Conservation (phyloP, 257 asterid genomes). For the Nicotiana sylvestris region DNA sequence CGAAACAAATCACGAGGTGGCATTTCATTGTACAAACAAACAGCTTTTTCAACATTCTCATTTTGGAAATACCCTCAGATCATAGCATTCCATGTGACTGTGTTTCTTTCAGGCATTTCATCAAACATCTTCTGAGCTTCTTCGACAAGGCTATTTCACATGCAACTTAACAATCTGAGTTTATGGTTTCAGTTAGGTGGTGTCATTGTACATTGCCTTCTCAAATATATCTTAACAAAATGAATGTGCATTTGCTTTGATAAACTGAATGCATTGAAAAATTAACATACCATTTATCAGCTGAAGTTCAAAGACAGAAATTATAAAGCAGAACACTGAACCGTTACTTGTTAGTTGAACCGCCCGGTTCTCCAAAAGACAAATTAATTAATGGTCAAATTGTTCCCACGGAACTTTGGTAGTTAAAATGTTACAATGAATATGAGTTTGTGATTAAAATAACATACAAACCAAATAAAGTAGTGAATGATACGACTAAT, state of each 20-base stretch:
- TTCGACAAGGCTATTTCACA: constrained; percentile 16
- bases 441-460: too few species aligned
- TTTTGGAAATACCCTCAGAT: constrained; percentile 48
- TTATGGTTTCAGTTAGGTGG: constrained; percentile 27
- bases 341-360: neutral
- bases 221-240: neutral
- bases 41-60: constrained; percentile 41
- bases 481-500: neutral
- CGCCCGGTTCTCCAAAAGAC: neutral
- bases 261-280: too few species aligned
- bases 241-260: too few species aligned
- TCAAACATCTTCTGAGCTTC: constrained; percentile 53
- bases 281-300: too few species aligned
- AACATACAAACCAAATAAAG: neutral
- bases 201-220: neutral
- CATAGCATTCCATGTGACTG: constrained; percentile 52
- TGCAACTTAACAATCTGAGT: constrained; percentile 34
- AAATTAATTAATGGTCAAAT: neutral
- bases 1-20: constrained; percentile 46
- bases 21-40: constrained; percentile 34
- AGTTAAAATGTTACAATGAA: neutral
- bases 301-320: too few species aligned
- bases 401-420: too few species aligned
- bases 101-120: constrained; percentile 33
- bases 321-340: too few species aligned